Base-by-base conservation (phyloP, 23 red algal genomes). In the Chondrus crispus region DNA sequence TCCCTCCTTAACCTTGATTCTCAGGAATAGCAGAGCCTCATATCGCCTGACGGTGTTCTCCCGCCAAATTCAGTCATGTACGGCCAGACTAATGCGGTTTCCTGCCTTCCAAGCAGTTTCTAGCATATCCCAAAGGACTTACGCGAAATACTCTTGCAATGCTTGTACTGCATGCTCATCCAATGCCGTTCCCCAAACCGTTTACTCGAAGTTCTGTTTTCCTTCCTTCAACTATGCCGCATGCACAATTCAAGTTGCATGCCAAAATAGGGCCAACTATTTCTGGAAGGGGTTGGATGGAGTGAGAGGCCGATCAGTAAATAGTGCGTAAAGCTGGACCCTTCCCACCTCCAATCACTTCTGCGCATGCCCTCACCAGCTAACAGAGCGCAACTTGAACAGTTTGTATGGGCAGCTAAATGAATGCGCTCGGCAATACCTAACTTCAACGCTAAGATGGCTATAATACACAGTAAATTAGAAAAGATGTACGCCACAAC, bases 21-120 rank as follows among this genome's bases (percentile, higher is more conserved):
- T 4, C 36, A 46, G 19, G 83, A 87, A 72, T 72, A 44, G 14
- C 62, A 72, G 2, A 42, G 1, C 42, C 45, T 72, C 35, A 28
- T 46, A 43, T 72, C 60, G 20, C 62, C 48, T 16, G 42, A 48
- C 0, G 83, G 64, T 30, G 62, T 73, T 45, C 47, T 46, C 58
- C 42, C 83, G 42, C 62, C 83, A 87, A 70, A 49, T 30, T 42
- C 62, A 29, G 19, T 88, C 24, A 45, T 54, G 29, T 64, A 88
- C 32, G 62, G 66, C 19, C 9, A 19, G n/a, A 74, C 39, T 33
- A 68, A 73, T 43, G 55, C 84, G 10, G 84, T 41, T 41, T 32
- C 46, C 43, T 68, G 53, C 19, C 73, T 88, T n/a, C n/a, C n/a
- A n/a, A n/a, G n/a, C n/a, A n/a, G n/a, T n/a, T n/a, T n/a, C n/a